Conservation (phyloP, 1,284 basidiomycete genomes). For the Cystobasidium slooffiae region DNA sequence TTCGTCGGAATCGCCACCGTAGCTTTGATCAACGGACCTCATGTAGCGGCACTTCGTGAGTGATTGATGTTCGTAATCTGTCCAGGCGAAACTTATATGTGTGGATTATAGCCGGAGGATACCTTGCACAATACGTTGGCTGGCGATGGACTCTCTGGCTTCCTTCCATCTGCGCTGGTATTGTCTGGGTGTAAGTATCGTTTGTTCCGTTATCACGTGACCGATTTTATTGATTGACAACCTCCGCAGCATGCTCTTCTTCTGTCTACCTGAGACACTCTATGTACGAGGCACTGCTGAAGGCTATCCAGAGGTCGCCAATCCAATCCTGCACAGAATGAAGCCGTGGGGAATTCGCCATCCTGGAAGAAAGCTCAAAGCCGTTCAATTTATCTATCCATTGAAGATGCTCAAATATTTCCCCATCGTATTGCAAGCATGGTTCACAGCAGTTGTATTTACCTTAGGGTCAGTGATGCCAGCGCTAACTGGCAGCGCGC, state of each 20-base stretch:
- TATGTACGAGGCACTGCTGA: slow-evolving; percentile 28
- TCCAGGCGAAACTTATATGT: not conserved
- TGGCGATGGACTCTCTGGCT: slow-evolving; percentile 43
- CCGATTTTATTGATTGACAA: not conserved
- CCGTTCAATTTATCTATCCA: slow-evolving; percentile 27
- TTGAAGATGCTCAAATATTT: slow-evolving; percentile 36
- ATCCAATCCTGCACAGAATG: slow-evolving; percentile 28
- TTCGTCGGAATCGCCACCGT: slow-evolving; percentile 38
- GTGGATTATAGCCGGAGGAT: slow-evolving; percentile 24
- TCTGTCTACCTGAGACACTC: slow-evolving; percentile 39
- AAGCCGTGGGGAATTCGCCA: slow-evolving; percentile 36
- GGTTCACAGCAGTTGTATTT: slow-evolving; percentile 28
- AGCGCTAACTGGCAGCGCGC: slow-evolving; percentile 19
- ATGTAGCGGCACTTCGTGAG: slow-evolving; percentile 37
- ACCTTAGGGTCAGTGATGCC: slow-evolving; percentile 33
- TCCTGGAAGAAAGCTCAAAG: slow-evolving; percentile 30
- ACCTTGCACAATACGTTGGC: slow-evolving; percentile 41
- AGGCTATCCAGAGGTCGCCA: slow-evolving; percentile 28
- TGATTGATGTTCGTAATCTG: not conserved
- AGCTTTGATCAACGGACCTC: slow-evolving; percentile 39
- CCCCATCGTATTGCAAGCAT: slow-evolving; percentile 28
- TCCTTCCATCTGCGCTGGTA: slow-evolving; percentile 28
- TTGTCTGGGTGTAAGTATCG: slow-evolving; percentile 29
- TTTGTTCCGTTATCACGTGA: not conserved
- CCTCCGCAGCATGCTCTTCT: slow-evolving; percentile 27